A percentile compares a stretch with the other conserved stretches of the same genome.
Evolutionary conservation across 306 rosid genomes (phyloP).

Genomic region (Canavalia gladiata): DNA sequence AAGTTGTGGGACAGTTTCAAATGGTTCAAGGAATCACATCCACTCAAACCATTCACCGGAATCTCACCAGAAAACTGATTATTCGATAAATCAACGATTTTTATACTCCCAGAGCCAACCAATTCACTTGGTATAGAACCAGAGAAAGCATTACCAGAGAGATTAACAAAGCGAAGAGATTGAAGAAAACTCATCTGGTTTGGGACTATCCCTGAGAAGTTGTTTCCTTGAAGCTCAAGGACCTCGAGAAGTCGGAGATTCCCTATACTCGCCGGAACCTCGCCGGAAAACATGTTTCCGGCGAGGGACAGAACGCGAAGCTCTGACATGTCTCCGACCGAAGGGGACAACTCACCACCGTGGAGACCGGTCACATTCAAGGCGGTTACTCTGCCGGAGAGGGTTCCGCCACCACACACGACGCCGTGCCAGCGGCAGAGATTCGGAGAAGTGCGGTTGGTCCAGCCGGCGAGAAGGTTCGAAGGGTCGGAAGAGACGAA

Average conservation of each 20-base stretch:
- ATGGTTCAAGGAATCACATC: slow-evolving; percentile 54
- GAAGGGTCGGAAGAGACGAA: slow-evolving; percentile 54
- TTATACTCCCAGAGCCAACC: slow-evolving; percentile 53
- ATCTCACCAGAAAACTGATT: slow-evolving; percentile 61
- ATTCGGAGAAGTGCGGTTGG: slow-evolving; percentile 20
- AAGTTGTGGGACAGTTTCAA: slow-evolving; percentile 69
- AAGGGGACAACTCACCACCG: slow-evolving; percentile 54
- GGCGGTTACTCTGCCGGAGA: slow-evolving; percentile 52
- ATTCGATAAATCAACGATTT: slow-evolving; percentile 63
- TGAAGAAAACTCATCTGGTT: slow-evolving; percentile 55
- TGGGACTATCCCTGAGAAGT: slow-evolving; percentile 65
- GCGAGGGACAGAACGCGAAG: slow-evolving; percentile 63
- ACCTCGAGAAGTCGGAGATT: slow-evolving; percentile 57
- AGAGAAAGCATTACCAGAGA: slow-evolving; percentile 63
- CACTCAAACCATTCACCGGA: slow-evolving; percentile 39
- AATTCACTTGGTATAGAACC: slow-evolving; percentile 57
- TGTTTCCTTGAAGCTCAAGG: slow-evolving; percentile 68
- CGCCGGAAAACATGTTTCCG: slow-evolving; percentile 60
- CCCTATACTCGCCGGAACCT: slow-evolving; percentile 56
- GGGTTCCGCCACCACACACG: slow-evolving; percentile 50
- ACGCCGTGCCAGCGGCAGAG: slow-evolving; percentile 66
- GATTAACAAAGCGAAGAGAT: slow-evolving; percentile 60
- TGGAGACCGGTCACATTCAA: slow-evolving; percentile 52
- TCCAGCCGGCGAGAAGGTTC: slow-evolving; percentile 58
- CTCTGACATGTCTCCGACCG: slow-evolving; percentile 53